Base-by-base conservation (phyloP, 176 grass and related monocot species). In the Cenchrus purpureus region DNA sequence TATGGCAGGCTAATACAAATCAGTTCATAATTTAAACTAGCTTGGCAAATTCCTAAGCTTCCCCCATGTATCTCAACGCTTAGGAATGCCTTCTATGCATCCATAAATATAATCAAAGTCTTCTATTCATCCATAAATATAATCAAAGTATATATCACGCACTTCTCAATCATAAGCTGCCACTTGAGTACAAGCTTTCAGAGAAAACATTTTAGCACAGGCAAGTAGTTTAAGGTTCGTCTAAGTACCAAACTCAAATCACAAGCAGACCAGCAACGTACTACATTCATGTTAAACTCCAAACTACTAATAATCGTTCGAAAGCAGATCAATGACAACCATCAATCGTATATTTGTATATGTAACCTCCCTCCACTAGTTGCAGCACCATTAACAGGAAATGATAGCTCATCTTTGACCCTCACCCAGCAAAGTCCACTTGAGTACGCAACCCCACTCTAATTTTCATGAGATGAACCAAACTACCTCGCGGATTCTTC, bases 401-500 rank as follows among this genome's bases (percentile, higher is more conserved):
- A 46, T 46, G 12, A n/a, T 34, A 37, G 32, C 12, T 67, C 49
- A 37, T 43, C 29, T 42, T 75, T 31, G 56, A 59, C 29, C 57
- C 66, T 62, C 45, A 84, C 16, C 8, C 55, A 34, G 32, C 32
- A 54, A 55, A 53, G 71, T 86, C 55, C 50, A 52, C 74, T 46
- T 71, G 75, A 81, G 68, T 82, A 53, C 72, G 73, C 42, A 82
- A 87, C 57, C 76, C 80, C 76, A 80, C 65, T 64, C 82, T 77
- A 83, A 55, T 77, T 59, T 15, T 76, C 71, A 19, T 40, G 63
- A 34, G 22, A 65, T 16, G 15, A 17, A 65, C 29, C 25, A 49
- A 72, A 82, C 68, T 44, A 78, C 31, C 37, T 58, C 42, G 16
- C n/a, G 4, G 20, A 53, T 65, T 71, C 50, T 80, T 79, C 40